Base-by-base conservation (phyloP, 1,284 basidiomycete genomes). In the Cutaneotrichosporon mucoides region DNA sequence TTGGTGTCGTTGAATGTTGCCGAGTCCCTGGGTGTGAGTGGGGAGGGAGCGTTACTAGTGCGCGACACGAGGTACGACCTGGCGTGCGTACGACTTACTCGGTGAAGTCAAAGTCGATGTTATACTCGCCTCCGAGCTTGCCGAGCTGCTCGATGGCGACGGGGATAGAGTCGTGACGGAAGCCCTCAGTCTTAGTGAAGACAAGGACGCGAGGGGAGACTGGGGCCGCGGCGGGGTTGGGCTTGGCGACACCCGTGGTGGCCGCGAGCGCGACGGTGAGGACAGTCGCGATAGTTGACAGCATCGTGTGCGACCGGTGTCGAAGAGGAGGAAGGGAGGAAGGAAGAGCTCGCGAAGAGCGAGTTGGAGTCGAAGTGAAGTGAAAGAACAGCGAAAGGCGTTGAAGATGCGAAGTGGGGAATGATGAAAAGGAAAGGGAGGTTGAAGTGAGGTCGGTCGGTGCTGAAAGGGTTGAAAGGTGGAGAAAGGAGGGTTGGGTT, bases 131-230 rank as follows among this genome's bases (percentile, higher is more conserved):
- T 0, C 64, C 68, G 36, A 67, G 63, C 43, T 68, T 41, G 16
- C 65, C 62, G 49, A 90, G 80, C 1, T 85, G 84, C 44, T 82
- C 73, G 41, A 85, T 83, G 24, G 86, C 85, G 2, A 84, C 85
- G 0, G 88, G 88, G 59, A 91, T 90, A 3, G 86, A 88, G 67
- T 89, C 88, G 74, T 91, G 89, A 53, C 87, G 79, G 61, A 75
- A 82, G 16, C 79, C 78, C n/a, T 59, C 63, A 4, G 72, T 76
- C 12, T 67, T 64, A 6, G 68, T 72, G 62, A 69, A 74, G 2
- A 75, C 74, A 41, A 77, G 56, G 12, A 77, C 71, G n/a, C 56
- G 49, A 0, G 74, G 72, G 15, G 44, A 40, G 11, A 49, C 48
- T 9, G 38, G 55, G 7, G 55, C 38, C 2, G 46, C 6, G 3